Evolutionary conservation across 2,329 filamentous ascomycete genomes (phyloP), one percentile per base, ranked within the genome.

Genomic region (Rachicladosporium sp.): DNA sequence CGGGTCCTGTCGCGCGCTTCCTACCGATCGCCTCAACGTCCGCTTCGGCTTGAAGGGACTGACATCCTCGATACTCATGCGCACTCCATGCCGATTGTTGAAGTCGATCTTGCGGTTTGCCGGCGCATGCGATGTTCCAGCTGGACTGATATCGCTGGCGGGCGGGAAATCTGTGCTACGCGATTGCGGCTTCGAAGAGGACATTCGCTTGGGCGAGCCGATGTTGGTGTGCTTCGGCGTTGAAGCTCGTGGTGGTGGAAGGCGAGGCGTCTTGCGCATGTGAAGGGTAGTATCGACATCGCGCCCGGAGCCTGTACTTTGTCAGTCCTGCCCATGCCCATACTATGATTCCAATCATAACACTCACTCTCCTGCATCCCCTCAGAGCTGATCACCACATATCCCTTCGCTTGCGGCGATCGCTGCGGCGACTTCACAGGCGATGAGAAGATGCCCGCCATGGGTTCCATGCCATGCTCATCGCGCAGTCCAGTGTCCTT

Each of bases 361-460:
- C 37, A 55, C 69, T 41, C 66, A 80, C 76, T 78, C 43, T 78
- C 70, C 46, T 71, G 71, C 38, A 79, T 63, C 13, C 78, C 76
- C 76, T 80, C 55, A 13, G 47, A 49, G 33, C 51, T 50, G 42
- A 47, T 51, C 29, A 49, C 47, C 33, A 52, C 36, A 33, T 33
- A 36, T 9, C 33, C 38, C 15, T 19, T 11, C 13, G 46, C 21
- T 43, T 49, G 37, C 37, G 41, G 36, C 42, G 45, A 43, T 48
- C 38, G 41, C 32, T 41, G 48, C 44, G n/a, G 65, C 39, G 61
- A 64, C 53, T 79, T 82, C 48, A 76, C 74, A 10, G 88, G 87
- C 13, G 88, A 94, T 6, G 88, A 95, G 61, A 94, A 94, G 48
- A 96, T 76, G 49, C 77, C 76, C 30, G 89, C 83, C 43, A 94